Base-by-base conservation (phyloP, 805 yeast genomes). In the Blastobotrys terrestris region DNA sequence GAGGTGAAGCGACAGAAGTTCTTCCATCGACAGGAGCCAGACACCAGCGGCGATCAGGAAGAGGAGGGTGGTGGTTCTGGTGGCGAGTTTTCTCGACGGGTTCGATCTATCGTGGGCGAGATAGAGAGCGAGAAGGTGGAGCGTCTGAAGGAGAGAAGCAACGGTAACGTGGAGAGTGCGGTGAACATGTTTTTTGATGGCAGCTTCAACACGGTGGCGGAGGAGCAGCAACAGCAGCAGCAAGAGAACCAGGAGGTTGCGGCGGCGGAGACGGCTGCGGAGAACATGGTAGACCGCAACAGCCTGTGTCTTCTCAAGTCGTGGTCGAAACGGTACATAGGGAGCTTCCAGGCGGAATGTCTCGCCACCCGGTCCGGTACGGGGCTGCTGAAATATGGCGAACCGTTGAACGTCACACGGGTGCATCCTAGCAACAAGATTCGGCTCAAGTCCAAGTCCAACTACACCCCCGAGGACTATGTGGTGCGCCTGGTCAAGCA, bases 311-410 rank as follows among this genome's bases (percentile, higher is more conserved):
- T 45, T 20, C 22, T 18, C 54, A 44, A 50, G 31, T 31, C 14
- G 2, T 64, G 66, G 64, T 44, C 46, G 1, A 44, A 53, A 16
- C 56, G 68, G 15, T 60, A 52, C 26, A 31, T 71, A 4, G 75
- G 75, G 1, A 63, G 68, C 46, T 59, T 70, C 41, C 72, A 68
- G 52, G 66, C 72, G 14, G 69, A 63, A 21, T 65, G 63, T 1
- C 69, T 71, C 71, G 66, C 69, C 39, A 70, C 71, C 3, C 51
- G 72, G 5, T 62, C 70, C 2, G 73, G 74, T 2, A 31, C 50
- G 2, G 44, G 54, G 8, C 54, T 68, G 8, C 61, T 69, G 3
- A 39, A 54, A 15, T 71, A 55, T 57, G 69, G 66, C 26, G 73
- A 71, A 13, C 49, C 46, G 20, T 50, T 71, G 16, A 35, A 45